Evolutionary conservation across 768 basidiomycete genomes (phyloP).

Genomic region (Mycena crocata): DNA sequence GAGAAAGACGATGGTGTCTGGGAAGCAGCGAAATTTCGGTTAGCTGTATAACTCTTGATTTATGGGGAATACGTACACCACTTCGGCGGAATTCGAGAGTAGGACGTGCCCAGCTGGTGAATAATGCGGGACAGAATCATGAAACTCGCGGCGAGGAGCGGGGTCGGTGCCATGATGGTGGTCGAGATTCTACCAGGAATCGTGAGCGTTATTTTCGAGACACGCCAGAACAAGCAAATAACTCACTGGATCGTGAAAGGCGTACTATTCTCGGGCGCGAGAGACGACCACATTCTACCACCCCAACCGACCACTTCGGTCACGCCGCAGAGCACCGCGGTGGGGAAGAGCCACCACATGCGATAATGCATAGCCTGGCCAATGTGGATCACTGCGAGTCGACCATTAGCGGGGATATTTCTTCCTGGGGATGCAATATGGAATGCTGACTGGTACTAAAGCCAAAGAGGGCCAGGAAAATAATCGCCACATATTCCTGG

Average conservation of each 20-base stretch:
- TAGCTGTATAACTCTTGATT: constrained; percentile 11
- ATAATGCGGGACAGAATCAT: constrained; percentile 62
- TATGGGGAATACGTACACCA: constrained; percentile 46
- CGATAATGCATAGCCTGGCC: too few relatives aligned
- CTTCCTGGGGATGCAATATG: background rate
- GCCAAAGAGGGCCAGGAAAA: constrained; percentile 43
- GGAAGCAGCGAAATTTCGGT: constrained; percentile 17
- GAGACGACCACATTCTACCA: constrained; percentile 60
- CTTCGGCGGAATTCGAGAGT: constrained; percentile 58
- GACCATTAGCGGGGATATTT: background rate
- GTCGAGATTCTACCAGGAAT: constrained; percentile 47
- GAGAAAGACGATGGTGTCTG: constrained; percentile 55
- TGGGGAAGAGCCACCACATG: constrained; percentile 64
- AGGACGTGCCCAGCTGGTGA: constrained; percentile 54
- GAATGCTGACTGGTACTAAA: constrained; percentile 50
- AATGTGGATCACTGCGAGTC: constrained; percentile 59
- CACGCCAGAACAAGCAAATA: background rate
- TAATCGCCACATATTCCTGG: background rate
- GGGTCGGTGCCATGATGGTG: constrained; percentile 67
- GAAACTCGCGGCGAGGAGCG: constrained; percentile 67
- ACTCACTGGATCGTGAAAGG: constrained; percentile 59
- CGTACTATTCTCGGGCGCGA: constrained; percentile 30
- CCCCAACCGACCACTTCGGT: constrained; percentile 67
- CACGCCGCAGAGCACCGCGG: constrained; percentile 57
- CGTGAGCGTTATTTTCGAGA: too few relatives aligned